Evolutionary conservation across 768 basidiomycete species (phyloP), one percentile per base, ranked within the genome.

Genomic region (Kwoniella heveanensis): DNA sequence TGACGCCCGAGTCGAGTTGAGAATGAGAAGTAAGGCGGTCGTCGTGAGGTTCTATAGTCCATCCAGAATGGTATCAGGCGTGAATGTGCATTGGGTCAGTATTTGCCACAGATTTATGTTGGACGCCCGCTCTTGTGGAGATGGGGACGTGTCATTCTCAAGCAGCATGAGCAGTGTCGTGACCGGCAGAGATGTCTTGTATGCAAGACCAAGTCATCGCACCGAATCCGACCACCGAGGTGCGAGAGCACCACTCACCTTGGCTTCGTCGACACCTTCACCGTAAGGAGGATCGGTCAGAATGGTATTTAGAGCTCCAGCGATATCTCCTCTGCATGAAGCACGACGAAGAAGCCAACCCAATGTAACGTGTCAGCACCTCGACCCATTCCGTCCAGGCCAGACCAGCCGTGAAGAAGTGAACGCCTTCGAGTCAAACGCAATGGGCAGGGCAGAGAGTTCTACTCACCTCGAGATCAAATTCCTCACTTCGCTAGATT

Each of bases 1-100:
- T 1, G 90, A 85, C 5, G 92, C 83, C 78, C 95, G 92, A 13
- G 93, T 96, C 61, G 90, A 92, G 83, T 96, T 97, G 66, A 97
- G 85, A 67, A 98, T 91, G 0, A 90, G 88, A 36, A 94, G 84
- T 25, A 97, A 83, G 0, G 88, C 87, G 67, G 88, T 86, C 26
- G 94, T 86, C 0, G 89, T 90, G 30, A 92, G 77, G 62, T 86
- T 85, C 92, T 96, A 75, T 3, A 29, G 7, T 25, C 32, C 8
- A 5, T 8, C 19, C n/a, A n/a, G n/a, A n/a, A 22, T 47, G 46
- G n/a, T 17, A 19, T 44, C 21, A 27, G 53, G 47, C 58, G 24
- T 3, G 13, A 48, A 19, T 7, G 19, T 19, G 46, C 46, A 8
- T 47, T 19, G 8, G 46, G 6, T 36, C 13, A 36, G 32, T 36